A percentile compares a stretch with the other conserved stretches of the same genome.
phyloP scores from a whole-genome alignment of 257 asterid genomes.

The Ocimum tenuiflorum region DNA sequence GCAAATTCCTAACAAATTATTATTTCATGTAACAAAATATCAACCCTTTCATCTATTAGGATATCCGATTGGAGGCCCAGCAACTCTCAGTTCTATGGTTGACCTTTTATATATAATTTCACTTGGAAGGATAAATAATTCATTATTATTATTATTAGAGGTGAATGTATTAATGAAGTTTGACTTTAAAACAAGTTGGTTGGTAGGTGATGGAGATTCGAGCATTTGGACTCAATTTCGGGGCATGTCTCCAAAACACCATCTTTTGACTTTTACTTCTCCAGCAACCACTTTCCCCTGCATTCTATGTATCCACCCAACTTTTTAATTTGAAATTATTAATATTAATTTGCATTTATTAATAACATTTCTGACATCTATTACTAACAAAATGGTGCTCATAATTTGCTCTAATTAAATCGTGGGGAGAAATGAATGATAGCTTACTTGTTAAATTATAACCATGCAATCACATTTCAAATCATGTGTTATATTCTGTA shows the following conservation, averaged over 20 bases:
- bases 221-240: not conserved
- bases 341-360: too few relatives aligned
- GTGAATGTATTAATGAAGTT: not conserved
- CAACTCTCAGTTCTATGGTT: too few relatives aligned
- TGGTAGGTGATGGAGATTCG: not conserved
- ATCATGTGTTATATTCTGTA: too few relatives aligned
- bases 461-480: too few relatives aligned
- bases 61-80: too few relatives aligned
- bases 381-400: not conserved
- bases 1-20: too few relatives aligned
- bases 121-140: too few relatives aligned
- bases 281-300: not conserved
- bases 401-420: not conserved
- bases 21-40: too few relatives aligned
- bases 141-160: not conserved
- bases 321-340: not conserved
- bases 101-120: too few relatives aligned
- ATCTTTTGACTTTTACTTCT: conserved; percentile 15
- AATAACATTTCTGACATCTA: not conserved
- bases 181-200: not conserved
- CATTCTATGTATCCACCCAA: too few relatives aligned
- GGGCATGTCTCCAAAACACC: conserved; percentile 10
- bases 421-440: not conserved
- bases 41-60: too few relatives aligned
- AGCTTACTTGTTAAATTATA: too few relatives aligned